Evolutionary conservation across 2,329 filamentous ascomycete species (phyloP), one percentile per base, ranked within the genome.

Genomic region (Delphinella strobiligena): DNA sequence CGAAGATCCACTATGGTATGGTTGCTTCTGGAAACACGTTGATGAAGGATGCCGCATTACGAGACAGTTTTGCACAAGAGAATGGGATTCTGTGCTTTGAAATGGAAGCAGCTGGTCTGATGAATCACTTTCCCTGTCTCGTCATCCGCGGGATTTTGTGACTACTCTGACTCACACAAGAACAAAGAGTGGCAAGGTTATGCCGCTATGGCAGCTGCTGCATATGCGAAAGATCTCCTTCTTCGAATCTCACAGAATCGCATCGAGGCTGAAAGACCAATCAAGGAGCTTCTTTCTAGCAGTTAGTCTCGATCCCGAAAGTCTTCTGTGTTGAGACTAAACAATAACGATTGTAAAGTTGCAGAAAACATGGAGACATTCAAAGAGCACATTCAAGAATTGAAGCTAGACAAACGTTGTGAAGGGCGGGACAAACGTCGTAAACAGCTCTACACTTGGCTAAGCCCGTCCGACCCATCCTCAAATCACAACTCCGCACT

Each of bases 151-250:
- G 51, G 2, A 38, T 47, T n/a, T 5, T 47, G 43, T 15, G 43
- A 47, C 31, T 47, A 47, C 31, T 14, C 39, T 4, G 45, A 49
- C 32, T 48, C 53, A 2, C 54, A 57, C 37, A 57, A 54, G 44
- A 53, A 52, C 40, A 46, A 54, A 5, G 31, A 37, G 3, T 57
- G 53, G 53, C 53, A 54, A 22, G 35, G 41, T 1, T 56, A 52
- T 42, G 53, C 53, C 18, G 54, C 51, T 5, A 47, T 49, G 34
- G 41, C 47, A 4, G 52, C 51, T 15, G 51, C 52, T 4, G 48
- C 49, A 3, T 51, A 46, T 24, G 47, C 47, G 2, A 52, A 27
- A 22, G 36, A 37, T 15, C 24, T 52, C 12, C 37, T 51, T 4
- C 14, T 10, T 15, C 17, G 31, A 8, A 10, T 33, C 8, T n/a